phyloP scores from a whole-genome alignment of 148 eudicot genomes.

The Diospyros kaki region DNA sequence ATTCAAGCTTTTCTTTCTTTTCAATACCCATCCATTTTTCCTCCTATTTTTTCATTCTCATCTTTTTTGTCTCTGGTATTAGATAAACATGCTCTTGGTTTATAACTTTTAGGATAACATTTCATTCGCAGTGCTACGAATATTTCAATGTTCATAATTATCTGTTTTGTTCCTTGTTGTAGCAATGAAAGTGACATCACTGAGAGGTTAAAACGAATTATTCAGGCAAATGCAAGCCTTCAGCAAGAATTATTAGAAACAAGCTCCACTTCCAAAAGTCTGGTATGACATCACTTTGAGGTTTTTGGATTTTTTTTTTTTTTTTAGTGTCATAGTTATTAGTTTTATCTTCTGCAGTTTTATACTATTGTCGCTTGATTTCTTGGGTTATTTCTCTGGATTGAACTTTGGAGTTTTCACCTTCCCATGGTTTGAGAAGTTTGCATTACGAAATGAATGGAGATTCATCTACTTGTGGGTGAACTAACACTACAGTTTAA shows the following conservation, averaged over 20 bases:
- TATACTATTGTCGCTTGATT: too few species aligned
- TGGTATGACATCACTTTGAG: slow-evolving; percentile 38
- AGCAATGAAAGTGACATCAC: slow-evolving; percentile 93
- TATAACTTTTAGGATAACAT: too few species aligned
- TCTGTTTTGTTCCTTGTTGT: slow-evolving; percentile 24
- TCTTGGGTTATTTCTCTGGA: too few species aligned
- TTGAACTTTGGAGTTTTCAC: too few species aligned
- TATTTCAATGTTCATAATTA: background rate
- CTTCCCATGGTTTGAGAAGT: too few species aligned
- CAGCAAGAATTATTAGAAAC: slow-evolving; percentile 52
- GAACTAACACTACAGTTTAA: too few species aligned
- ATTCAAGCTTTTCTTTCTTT: background rate
- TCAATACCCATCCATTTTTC: background rate
- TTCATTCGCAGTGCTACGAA: background rate
- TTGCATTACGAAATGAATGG: too few species aligned
- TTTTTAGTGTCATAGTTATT: background rate
- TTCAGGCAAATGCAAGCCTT: slow-evolving; percentile 75
- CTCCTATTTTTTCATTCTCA: background rate
- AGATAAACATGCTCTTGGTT: too few species aligned
- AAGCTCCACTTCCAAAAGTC: slow-evolving; percentile 27
- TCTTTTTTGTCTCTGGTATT: background rate
- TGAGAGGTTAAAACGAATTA: slow-evolving; percentile 64
- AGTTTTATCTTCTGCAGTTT: too few species aligned
- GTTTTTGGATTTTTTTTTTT: background rate
- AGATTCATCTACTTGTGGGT: too few species aligned